These are phyloP conservation scores for Aspergillus tubingensis DNA, from an alignment of 2,329 filamentous ascomycete genomes.

Conservation along the genomic window DNA sequence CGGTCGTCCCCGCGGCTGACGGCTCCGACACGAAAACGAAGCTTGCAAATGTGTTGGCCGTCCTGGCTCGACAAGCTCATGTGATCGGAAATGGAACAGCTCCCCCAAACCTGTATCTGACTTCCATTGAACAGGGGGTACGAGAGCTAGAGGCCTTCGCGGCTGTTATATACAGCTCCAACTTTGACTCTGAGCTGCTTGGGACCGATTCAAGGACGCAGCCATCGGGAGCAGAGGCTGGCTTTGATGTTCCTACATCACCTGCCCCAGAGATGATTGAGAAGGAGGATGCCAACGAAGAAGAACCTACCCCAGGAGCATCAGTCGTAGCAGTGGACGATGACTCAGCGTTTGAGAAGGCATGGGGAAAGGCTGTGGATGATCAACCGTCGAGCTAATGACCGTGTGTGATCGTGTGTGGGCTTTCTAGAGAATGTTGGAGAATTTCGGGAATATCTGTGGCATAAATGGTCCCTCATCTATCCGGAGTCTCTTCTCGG, in stretches of 20 bases:
- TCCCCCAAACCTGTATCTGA: constrained; percentile 49
- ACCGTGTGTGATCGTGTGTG: constrained; percentile 4
- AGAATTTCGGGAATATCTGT: neutral
- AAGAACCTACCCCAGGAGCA: constrained; percentile 4
- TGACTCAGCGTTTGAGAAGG: constrained; percentile 37
- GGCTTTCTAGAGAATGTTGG: neutral
- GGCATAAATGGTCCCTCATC: neutral
- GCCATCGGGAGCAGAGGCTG: constrained; percentile 10
- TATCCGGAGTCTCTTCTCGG: neutral
- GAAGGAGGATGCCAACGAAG: constrained; percentile 18
- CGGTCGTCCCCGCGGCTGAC: constrained; percentile 36
- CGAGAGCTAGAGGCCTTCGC: constrained; percentile 52
- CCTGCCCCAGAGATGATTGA: constrained; percentile 25
- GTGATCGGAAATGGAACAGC: constrained; percentile 72
- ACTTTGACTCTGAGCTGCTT: constrained; percentile 43
- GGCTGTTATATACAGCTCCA: constrained; percentile 52
- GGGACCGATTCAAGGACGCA: constrained; percentile 24
- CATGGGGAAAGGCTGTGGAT: constrained; percentile 42
- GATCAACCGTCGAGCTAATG: constrained; percentile 18
- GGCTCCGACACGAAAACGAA: constrained; percentile 60
- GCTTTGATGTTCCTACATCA: constrained; percentile 21
- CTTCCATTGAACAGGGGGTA: constrained; percentile 48
- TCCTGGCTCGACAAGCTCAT: constrained; percentile 88
- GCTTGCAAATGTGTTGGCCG: constrained; percentile 85
- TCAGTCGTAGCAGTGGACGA: constrained; percentile 11